phyloP scores from a whole-genome alignment of 169 alveolate species.

The Plasmodium vivax region DNA sequence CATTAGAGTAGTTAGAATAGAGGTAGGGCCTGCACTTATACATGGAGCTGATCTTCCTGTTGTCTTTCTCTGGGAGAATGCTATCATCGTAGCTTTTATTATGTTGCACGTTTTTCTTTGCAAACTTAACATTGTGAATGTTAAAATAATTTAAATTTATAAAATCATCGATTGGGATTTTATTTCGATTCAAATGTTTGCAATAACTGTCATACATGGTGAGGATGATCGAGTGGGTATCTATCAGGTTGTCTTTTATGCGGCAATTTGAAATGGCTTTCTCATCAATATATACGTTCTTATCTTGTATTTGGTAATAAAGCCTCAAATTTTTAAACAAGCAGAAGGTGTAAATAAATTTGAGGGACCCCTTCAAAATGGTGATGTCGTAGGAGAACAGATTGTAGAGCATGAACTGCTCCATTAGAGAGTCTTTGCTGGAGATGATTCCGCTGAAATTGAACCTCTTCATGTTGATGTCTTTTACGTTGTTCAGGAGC shows the following conservation, averaged over 20 bases:
- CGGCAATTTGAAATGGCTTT: constrained; percentile 7
- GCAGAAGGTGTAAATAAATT: constrained; percentile 33
- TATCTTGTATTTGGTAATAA: constrained; percentile 26
- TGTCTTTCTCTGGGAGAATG: constrained; percentile 33
- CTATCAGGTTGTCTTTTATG: constrained; percentile 39
- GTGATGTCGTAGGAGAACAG: constrained; percentile 50
- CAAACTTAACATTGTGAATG: constrained; percentile 39
- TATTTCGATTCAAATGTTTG: neutral
- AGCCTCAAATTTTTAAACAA: constrained; percentile 48
- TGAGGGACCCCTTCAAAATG: constrained; percentile 17
- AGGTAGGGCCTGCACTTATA: constrained; percentile 1
- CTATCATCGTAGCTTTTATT: constrained; percentile 32
- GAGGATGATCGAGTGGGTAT: constrained; percentile 43
- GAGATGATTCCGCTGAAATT: neutral
- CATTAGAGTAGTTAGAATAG: constrained; percentile 11
- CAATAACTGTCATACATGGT: constrained; percentile 34
- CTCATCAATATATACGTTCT: constrained; percentile 22
- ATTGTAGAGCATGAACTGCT: constrained; percentile 56
- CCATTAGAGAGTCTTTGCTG: constrained; percentile 28
- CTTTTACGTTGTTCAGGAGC: neutral
- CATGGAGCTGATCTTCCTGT: constrained; percentile 30
- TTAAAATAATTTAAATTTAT: constrained; percentile 33
- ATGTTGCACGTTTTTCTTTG: constrained; percentile 34
- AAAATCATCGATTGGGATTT: constrained; percentile 19
- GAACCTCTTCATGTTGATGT: constrained; percentile 15